A percentile compares a stretch with the other conserved stretches of the same genome.
Evolutionary conservation across 2,329 filamentous ascomycete genomes (phyloP).

Genomic region (Botrytis paeoniae): DNA sequence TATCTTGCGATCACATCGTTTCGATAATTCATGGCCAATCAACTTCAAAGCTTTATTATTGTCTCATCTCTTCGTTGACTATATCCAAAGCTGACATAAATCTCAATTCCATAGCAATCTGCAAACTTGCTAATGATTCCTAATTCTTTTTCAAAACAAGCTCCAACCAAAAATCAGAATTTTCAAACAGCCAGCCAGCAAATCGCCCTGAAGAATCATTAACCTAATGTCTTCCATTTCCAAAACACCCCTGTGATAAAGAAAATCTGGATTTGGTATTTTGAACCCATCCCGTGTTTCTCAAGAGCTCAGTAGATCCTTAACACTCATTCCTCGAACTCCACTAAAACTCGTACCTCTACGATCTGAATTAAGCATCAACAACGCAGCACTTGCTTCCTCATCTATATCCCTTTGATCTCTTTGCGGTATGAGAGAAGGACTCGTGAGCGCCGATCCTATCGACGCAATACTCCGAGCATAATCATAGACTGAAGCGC

Average conservation of each 20-base stretch:
- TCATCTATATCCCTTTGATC: conserved; percentile 57
- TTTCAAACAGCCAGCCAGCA: neutral
- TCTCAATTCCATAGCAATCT: neutral
- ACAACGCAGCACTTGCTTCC: conserved; percentile 74
- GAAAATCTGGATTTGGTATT: neutral
- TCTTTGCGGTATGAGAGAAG: conserved; percentile 51
- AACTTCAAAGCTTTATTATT: neutral
- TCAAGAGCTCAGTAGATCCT: conserved; percentile 52
- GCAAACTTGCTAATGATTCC: neutral
- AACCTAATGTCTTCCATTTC: neutral
- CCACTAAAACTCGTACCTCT: conserved; percentile 37
- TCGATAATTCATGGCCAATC: too few species aligned
- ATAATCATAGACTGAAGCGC: conserved; percentile 47
- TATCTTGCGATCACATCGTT: too few species aligned
- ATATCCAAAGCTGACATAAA: neutral
- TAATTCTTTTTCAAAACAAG: too few species aligned
- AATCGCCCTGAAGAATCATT: neutral
- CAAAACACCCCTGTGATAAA: neutral
- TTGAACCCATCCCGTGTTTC: neutral
- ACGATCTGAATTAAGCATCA: conserved; percentile 84
- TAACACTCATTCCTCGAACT: conserved; percentile 51
- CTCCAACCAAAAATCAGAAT: neutral
- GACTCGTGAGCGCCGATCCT: conserved; percentile 57
- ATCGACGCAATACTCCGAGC: conserved; percentile 39
- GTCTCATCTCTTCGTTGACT: neutral